phyloP scores from a whole-genome alignment of 371 early-diverging fungal species.

The Mucor velutinosus region DNA sequence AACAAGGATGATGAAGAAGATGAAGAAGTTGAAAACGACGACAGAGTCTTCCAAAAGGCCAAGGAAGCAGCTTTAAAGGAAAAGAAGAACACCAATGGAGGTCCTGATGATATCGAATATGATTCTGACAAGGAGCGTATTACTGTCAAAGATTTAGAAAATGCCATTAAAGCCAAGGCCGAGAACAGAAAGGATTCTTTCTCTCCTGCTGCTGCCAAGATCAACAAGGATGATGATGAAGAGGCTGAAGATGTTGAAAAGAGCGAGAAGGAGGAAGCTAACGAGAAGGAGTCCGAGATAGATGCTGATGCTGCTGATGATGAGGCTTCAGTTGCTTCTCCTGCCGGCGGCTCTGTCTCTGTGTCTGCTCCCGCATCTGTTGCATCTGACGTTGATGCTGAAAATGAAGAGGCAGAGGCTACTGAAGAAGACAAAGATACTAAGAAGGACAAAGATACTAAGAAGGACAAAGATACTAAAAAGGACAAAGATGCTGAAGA shows the following conservation, averaged over 20 bases:
- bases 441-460: not conserved
- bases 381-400: not conserved
- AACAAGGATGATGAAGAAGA: not conserved
- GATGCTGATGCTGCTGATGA: not conserved
- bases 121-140: not conserved
- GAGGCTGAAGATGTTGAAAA: slow-evolving; percentile 1
- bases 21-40: not conserved
- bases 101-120: slow-evolving; percentile 2
- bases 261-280: not conserved
- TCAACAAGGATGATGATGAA: not conserved
- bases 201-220: slow-evolving; percentile 3
- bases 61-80: not conserved
- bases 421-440: not conserved
- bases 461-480: not conserved
- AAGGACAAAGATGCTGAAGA: slow-evolving; percentile 6
- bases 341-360: slow-evolving; percentile 2
- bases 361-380: not conserved
- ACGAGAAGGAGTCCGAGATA: not conserved
- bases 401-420: not conserved
- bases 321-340: not conserved
- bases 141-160: not conserved
- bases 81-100: not conserved
- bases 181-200: slow-evolving; percentile 2
- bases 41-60: not conserved
- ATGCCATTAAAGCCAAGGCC: not conserved